Conservation (phyloP, 2,329 filamentous ascomycete species). For the Pezicula rhizophila region DNA sequence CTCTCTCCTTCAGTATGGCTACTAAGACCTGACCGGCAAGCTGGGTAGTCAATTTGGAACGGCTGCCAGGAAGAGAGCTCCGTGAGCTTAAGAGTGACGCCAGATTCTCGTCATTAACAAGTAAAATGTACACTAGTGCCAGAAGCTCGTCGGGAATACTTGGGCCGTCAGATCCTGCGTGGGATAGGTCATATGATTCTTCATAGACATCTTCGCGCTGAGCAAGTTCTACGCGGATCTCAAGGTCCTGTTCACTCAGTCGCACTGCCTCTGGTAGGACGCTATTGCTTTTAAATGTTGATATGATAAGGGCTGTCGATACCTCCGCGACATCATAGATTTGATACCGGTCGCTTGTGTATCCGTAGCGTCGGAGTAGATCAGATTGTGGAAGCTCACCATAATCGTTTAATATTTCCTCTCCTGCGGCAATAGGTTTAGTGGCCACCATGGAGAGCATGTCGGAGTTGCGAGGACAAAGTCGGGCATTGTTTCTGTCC, state of each 20-base stretch:
- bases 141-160: conserved; percentile 29
- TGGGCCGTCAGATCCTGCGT: conserved; percentile 18
- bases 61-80: conserved; percentile 21
- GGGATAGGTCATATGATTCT: conserved; percentile 51
- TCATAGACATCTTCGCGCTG: conserved; percentile 54
- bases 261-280: conserved; percentile 13
- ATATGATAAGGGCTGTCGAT: conserved; percentile 41
- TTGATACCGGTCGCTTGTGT: conserved; percentile 58
- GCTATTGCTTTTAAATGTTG: conserved; percentile 6
- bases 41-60: conserved; percentile 36
- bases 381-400: conserved; percentile 62
- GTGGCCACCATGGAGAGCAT: conserved; percentile 58
- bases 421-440: conserved; percentile 47
- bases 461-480: conserved; percentile 24
- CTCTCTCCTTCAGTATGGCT: conserved; percentile 32
- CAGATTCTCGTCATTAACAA: conserved; percentile 34
- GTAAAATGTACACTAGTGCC: conserved; percentile 37
- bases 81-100: conserved; percentile 28
- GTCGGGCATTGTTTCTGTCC: conserved; percentile 54
- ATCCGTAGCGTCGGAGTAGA: conserved; percentile 61
- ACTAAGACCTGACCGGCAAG: conserved; percentile 33
- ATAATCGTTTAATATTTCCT: conserved; percentile 66
- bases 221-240: conserved; percentile 32
- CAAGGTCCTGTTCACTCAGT: conserved; percentile 18
- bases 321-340: conserved; percentile 62